Percentiles rank a stretch among this genome's conserved stretches.
These are phyloP conservation scores for Aspergillus sp. DNA, from an alignment of 2,329 filamentous ascomycete species.

Conservation along the genomic window DNA sequence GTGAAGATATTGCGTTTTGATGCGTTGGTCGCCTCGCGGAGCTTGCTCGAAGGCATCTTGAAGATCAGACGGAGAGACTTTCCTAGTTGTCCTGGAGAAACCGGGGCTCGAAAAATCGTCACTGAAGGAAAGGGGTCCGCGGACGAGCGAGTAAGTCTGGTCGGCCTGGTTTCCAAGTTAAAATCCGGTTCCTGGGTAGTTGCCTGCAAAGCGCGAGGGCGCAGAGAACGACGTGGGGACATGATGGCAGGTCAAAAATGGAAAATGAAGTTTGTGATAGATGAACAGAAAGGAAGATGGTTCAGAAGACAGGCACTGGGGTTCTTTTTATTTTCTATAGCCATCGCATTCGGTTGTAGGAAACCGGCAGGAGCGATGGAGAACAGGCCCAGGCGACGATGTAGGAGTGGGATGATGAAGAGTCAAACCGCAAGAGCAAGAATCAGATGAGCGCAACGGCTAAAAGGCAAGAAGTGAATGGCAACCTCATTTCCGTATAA, in stretches of 20 bases:
- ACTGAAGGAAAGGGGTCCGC: slow-evolving; percentile 23
- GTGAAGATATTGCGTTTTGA: slow-evolving; percentile 39
- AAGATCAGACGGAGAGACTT: slow-evolving; percentile 43
- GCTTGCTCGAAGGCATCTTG: slow-evolving; percentile 45
- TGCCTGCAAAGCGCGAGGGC: slow-evolving; percentile 26
- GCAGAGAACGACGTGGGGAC: slow-evolving; percentile 34
- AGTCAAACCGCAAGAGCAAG: neutral
- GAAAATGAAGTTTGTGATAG: slow-evolving; percentile 2
- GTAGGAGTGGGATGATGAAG: neutral
- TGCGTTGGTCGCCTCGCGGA: slow-evolving; percentile 41
- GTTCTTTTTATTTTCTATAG: neutral
- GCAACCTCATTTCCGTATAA: neutral
- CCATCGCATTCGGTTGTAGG: neutral
- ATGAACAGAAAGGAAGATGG: slow-evolving; percentile 2
- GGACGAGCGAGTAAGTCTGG: slow-evolving; percentile 28
- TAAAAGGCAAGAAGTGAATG: neutral
- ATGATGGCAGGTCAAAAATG: slow-evolving; percentile 14
- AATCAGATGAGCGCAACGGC: neutral
- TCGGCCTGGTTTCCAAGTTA: slow-evolving; percentile 32
- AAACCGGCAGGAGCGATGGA: neutral
- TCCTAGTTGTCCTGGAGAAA: slow-evolving; percentile 28
- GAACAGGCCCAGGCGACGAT: neutral
- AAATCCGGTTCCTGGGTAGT: slow-evolving; percentile 23
- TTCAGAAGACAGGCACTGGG: neutral
- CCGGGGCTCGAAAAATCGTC: slow-evolving; percentile 31